A percentile compares a stretch with the other conserved stretches of the same genome.
These are phyloP conservation scores for Bacterosira constricta DNA, from an alignment of 108 stramenopile genomes.

Conservation along the genomic window DNA sequence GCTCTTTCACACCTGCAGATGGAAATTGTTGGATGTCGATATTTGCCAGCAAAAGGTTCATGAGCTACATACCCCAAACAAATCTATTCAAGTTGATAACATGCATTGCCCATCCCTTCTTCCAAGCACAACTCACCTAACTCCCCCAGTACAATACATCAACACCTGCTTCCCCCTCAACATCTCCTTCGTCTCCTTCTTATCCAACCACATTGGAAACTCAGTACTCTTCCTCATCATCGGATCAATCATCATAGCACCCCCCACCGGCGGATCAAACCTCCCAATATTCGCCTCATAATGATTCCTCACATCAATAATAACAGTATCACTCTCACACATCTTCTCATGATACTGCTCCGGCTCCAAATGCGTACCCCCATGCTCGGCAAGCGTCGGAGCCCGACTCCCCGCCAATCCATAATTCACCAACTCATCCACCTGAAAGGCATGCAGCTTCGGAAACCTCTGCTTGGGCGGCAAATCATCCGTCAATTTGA, in stretches of 20 bases:
- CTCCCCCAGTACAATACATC: constrained; percentile 92
- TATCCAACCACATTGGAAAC: constrained; percentile 80
- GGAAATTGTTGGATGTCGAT: background rate
- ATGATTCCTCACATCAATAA: constrained; percentile 93
- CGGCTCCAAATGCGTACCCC: constrained; percentile 82
- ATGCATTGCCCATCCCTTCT: background rate
- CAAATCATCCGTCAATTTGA: constrained; percentile 81
- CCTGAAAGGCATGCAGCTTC: constrained; percentile 73
- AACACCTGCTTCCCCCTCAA: constrained; percentile 79
- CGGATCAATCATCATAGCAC: constrained; percentile 84
- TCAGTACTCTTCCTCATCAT: constrained; percentile 90
- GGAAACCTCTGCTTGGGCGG: constrained; percentile 76
- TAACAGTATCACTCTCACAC: constrained; percentile 76
- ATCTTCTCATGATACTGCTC: constrained; percentile 83
- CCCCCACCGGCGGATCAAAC: constrained; percentile 47
- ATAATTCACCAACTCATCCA: constrained; percentile 86
- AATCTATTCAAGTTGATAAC: no score
- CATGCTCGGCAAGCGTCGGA: constrained; percentile 65
- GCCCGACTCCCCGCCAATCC: constrained; percentile 77
- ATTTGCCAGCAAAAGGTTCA: no score
- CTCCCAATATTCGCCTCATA: constrained; percentile 88
- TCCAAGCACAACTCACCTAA: constrained; percentile 43
- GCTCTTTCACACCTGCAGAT: constrained; percentile 86
- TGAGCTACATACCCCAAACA: no score
- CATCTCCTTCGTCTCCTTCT: constrained; percentile 73